phyloP scores from a whole-genome alignment of 2,329 filamentous ascomycete species.

The Tolypocladium cylindrosporum region DNA sequence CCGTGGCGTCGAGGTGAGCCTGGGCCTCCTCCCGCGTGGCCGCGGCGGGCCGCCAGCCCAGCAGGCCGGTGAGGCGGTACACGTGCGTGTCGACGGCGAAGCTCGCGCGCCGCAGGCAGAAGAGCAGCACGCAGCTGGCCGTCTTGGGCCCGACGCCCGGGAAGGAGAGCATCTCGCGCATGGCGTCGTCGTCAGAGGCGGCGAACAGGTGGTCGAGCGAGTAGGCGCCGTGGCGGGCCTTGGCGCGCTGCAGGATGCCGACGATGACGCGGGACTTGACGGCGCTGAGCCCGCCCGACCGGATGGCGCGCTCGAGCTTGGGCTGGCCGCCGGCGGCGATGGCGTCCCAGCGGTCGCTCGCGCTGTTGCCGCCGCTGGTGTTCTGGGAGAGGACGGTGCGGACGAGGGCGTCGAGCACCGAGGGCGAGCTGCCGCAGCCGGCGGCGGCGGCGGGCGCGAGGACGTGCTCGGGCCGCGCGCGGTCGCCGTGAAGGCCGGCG shows the following conservation, averaged over 20 bases:
- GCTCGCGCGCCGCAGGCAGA: conserved; percentile 35
- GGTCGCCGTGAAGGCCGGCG: conserved; percentile 52
- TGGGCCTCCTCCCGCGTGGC: conserved; percentile 35
- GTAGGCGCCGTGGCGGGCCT: conserved; percentile 29
- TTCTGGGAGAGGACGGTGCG: conserved; percentile 44
- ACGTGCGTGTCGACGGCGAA: conserved; percentile 47
- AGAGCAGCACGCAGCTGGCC: conserved; percentile 41
- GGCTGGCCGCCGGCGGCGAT: conserved; percentile 28
- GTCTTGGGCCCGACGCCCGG: conserved; percentile 45
- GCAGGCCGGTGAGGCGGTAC: conserved; percentile 34
- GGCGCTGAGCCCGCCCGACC: conserved; percentile 58
- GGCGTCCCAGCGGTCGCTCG: conserved; percentile 30
- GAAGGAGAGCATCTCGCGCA: conserved; percentile 39
- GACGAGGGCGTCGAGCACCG: conserved; percentile 41
- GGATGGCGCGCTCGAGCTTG: conserved; percentile 49
- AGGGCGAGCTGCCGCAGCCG: conserved; percentile 45
- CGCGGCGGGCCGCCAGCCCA: conserved; percentile 36
- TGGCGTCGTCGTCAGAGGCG: conserved; percentile 32
- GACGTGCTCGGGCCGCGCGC: conserved; percentile 49
- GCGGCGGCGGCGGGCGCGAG: conserved; percentile 55
- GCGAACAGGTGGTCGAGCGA: conserved; percentile 39
- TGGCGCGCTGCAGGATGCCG: conserved; percentile 54
- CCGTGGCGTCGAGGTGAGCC: conserved; percentile 35
- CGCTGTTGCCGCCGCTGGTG: conserved; percentile 42
- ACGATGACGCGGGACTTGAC: conserved; percentile 69